Evolutionary conservation across 331 rosid species (phyloP), one percentile per base, ranked within the genome.

Genomic region (Acacia pycnantha): DNA sequence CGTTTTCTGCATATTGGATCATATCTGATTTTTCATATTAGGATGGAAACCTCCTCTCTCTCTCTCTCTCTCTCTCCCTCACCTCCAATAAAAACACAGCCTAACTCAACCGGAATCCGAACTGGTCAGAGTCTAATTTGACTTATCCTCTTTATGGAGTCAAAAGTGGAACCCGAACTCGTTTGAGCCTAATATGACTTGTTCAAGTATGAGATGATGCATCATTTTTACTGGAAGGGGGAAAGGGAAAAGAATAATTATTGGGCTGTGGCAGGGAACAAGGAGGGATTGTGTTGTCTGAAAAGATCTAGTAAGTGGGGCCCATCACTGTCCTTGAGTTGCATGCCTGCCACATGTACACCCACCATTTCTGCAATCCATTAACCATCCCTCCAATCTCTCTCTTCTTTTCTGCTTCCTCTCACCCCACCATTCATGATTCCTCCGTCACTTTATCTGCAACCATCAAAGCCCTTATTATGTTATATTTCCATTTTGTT

Each of bases 261-360:
- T 58, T 58, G 65, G n/a, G 3, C 5, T 56, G 62, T 21, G 62
- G 27, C 26, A 11, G 27, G 62, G 14, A n/a, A 56, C 27, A 21
- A 5, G 2, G 65, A 58, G 14, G 65, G 65, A 58, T 58, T 22
- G 31, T 58, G 65, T 58, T 58, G 65, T 58, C 31, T 40, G 61
- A 79, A 66, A 70, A 84, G 77, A 86, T 78, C 70, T 79, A 11
- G 22, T 19, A 67, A 56, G 48, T 58, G 91, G 83, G 82, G 11
- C 89, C 90, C 84, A 62, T 43, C 41, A 80, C 22, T 48, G 91
- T 86, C 87, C 83, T 86, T 79, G 83, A 80, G 85, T 82, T 86
- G 86, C 87, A 86, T 88, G 88, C 82, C 90, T 73, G 91, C 87
- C 92, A 86, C 81, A 83, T 82, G 81, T 82, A 76, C 82, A 46